Conservation (phyloP, 441 rosid species). For the Adansonia gregorii region DNA sequence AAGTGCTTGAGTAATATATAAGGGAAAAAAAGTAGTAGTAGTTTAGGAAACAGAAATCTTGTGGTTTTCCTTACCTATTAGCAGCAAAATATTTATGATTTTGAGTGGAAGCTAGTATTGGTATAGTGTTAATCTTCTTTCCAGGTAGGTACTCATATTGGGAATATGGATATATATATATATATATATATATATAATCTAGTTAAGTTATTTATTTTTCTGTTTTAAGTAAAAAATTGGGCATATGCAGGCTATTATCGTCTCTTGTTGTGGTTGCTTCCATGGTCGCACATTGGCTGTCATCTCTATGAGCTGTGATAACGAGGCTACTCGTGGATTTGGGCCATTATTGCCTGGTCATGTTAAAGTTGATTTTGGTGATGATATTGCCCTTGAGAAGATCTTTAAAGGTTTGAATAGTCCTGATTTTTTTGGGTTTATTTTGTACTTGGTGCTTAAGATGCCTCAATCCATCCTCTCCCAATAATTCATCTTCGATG, state of each 20-base stretch:
- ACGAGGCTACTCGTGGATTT: conserved; percentile 89
- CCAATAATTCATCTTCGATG: background rate
- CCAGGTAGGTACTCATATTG: background rate
- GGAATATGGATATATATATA: background rate
- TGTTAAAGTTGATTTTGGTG: conserved; percentile 95
- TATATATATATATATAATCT: background rate
- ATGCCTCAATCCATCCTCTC: background rate
- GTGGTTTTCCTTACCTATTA: conserved; percentile 6
- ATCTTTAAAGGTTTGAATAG: conserved; percentile 63
- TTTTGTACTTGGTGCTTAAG: background rate
- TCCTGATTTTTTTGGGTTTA: background rate
- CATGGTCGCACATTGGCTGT: conserved; percentile 96
- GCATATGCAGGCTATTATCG: conserved; percentile 71
- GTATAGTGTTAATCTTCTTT: background rate
- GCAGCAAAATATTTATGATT: background rate
- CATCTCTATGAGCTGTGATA: conserved; percentile 98
- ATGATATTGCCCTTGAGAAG: conserved; percentile 64
- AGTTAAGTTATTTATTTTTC: background rate
- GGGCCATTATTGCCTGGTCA: conserved; percentile 92
- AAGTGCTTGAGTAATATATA: background rate
- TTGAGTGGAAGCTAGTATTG: background rate
- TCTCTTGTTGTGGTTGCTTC: conserved; percentile 97
- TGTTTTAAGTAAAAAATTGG: conserved; percentile 19
- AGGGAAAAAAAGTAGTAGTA: background rate
- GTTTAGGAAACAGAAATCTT: background rate